Base-by-base conservation (phyloP, 73 alveolate genomes). In the Effrenium voratum region DNA sequence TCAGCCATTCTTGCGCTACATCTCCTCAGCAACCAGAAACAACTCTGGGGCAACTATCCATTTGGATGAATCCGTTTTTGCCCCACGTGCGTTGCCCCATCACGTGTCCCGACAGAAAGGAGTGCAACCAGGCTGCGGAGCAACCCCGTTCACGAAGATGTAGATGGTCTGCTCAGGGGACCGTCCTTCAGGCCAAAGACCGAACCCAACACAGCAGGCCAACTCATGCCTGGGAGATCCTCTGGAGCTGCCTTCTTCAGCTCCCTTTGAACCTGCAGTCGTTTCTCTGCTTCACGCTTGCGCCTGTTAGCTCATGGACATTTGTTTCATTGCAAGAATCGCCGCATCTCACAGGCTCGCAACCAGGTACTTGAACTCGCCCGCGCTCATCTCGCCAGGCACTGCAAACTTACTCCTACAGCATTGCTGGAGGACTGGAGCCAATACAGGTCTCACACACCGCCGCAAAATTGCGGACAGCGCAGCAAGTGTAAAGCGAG, bases 371-470 rank as follows among this genome's bases (percentile, higher is more conserved):
- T 87, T 87, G 75, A 87, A 87, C 79, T 87, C 95, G 50, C 95
- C 95, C 41, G 95, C 95, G 55, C 95, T 43, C 95, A 87, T 87
- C 72, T 72, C 95, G 43, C 95, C 95, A 44, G 95, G 95, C 26
- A 87, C 95, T 38, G 95, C 95, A 46, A 87, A 87, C 72, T 87
- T 87, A 68, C 72, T 87, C 95, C 95, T 87, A 4, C 76, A 83
- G 19, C 60, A 13, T 66, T n/a, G n/a, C n/a, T n/a, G n/a, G n/a
- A n/a, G n/a, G n/a, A n/a, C n/a, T n/a, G n/a, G n/a, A n/a, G n/a
- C n/a, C n/a, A n/a, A n/a, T n/a, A n/a, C n/a, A n/a, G n/a, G n/a
- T n/a, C n/a, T n/a, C n/a, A n/a, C n/a, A n/a, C n/a, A n/a, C n/a
- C n/a, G n/a, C n/a, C n/a, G n/a, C n/a, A n/a, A n/a, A n/a, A n/a